Evolutionary conservation across 2,329 filamentous ascomycete species (phyloP), one percentile per base, ranked within the genome.

Genomic region (Clonostachys chloroleuca): DNA sequence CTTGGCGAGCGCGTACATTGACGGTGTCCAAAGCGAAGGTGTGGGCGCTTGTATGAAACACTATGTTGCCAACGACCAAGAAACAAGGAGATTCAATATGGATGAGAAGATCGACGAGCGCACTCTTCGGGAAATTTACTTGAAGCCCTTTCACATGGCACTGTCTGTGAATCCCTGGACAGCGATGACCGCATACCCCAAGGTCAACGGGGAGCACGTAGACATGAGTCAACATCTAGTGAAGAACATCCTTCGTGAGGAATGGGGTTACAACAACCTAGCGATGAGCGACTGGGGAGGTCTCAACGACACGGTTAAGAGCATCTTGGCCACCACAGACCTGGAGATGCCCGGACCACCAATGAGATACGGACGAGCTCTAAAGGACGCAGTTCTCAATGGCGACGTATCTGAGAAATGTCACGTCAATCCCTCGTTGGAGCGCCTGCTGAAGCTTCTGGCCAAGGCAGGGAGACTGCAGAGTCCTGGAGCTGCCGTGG

Each of bases 11-110:
- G 78, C 86, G 49, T 88, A 88, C 52, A 84, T 89, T 58, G 81
- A 79, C 42, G 87, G 86, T 7, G 70, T 88, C 47, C 89, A 76
- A 48, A 63, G 63, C 13, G 57, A 59, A 5, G 70, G 68, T 5
- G 64, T 75, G 3, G 64, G 63, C 0, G 70, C 72, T 1, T 71
- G 67, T 2, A 67, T 73, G 39, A 75, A 75, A 80, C 77, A 81
- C 61, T 88, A 86, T 51, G 81, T 85, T 16, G 82, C 74, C n/a
- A 89, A 89, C 49, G 86, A 89, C 59, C 81, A 87, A 59, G 86
- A 89, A 62, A 87, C 85, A 1, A 52, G 58, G 3, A 51, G 63
- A 6, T 56, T 60, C 2, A 60, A 56, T 0, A 56, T 65, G 13
- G 58, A 66, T 40, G 57, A 58, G n/a, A 52, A 54, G 1, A 59